Percentiles rank a stretch among this genome's conserved stretches.
These are phyloP conservation scores for Xylariaceae sp. DNA, from an alignment of 2,329 filamentous ascomycete genomes.

Conservation along the genomic window DNA sequence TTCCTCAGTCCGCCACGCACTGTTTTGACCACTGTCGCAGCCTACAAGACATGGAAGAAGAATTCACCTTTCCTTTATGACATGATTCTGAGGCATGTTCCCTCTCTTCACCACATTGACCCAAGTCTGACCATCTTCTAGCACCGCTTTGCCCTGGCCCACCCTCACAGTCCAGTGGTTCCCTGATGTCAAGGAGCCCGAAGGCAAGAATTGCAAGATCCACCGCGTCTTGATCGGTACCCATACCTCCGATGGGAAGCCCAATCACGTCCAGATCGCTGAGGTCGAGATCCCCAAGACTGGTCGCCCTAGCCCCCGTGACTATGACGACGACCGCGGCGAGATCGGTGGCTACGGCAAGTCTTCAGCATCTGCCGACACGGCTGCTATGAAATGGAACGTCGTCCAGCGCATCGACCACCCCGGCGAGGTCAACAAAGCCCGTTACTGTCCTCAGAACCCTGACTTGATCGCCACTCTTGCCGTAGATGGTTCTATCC, in stretches of 20 bases:
- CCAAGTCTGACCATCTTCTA: constrained; percentile 8
- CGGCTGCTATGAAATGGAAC: constrained; percentile 75
- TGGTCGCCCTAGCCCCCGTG: constrained; percentile 66
- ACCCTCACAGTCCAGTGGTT: constrained; percentile 98
- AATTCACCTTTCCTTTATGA: constrained; percentile 98
- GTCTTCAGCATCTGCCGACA: constrained; percentile 48
- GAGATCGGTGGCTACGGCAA: constrained; percentile 93
- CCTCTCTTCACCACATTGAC: constrained; percentile 1
- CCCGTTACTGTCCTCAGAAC: constrained; percentile 95
- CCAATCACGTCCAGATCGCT: constrained; percentile 92
- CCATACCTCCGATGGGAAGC: constrained; percentile 79
- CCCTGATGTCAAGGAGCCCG: constrained; percentile 83
- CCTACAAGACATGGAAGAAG: constrained; percentile 99
- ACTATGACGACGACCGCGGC: constrained; percentile 87
- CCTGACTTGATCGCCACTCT: constrained; percentile 94
- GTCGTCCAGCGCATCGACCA: constrained; percentile 96
- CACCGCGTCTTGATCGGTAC: constrained; percentile 92
- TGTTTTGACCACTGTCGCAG: constrained; percentile 40
- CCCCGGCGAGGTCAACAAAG: constrained; percentile 96
- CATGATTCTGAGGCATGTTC: constrained; percentile 74
- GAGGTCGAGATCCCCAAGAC: constrained; percentile 88
- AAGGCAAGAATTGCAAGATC: constrained; percentile 80
- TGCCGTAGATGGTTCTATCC: constrained; percentile 78
- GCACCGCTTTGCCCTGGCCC: constrained; percentile 93
- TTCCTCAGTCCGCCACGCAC: not conserved